Percentiles rank a stretch among this genome's conserved stretches.
Conservation (phyloP, 805 yeast species). For the Cyberlindnera maritima region DNA sequence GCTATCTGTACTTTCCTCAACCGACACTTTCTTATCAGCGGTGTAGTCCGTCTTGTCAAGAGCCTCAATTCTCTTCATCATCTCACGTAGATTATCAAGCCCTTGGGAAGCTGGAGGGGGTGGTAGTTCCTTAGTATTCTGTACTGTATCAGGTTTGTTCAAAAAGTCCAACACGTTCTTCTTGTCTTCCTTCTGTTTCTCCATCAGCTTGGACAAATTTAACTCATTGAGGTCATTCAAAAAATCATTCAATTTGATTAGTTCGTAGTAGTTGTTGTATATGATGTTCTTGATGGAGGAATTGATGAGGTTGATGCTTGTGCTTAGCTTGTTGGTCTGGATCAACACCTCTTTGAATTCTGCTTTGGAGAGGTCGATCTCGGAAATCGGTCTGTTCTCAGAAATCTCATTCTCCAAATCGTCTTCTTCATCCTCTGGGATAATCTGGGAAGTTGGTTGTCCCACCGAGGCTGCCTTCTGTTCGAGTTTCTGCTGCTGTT, state of each 20-base stretch:
- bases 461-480: neutral
- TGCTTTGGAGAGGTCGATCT: slow-evolving; percentile 28
- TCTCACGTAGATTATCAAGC: slow-evolving; percentile 12
- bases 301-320: slow-evolving; percentile 49
- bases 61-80: slow-evolving; percentile 25
- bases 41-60: slow-evolving; percentile 14
- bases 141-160: neutral
- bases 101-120: neutral
- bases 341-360: slow-evolving; percentile 33
- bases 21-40: neutral
- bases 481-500: slow-evolving; percentile 22
- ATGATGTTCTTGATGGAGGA: slow-evolving; percentile 67
- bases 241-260: slow-evolving; percentile 63
- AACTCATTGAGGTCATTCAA: slow-evolving; percentile 36
- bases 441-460: neutral
- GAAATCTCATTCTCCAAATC: slow-evolving; percentile 30
- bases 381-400: slow-evolving; percentile 17
- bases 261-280: slow-evolving; percentile 72
- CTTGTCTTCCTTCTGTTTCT: slow-evolving; percentile 4
- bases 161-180: slow-evolving; percentile 17
- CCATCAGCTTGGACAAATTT: slow-evolving; percentile 12
- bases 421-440: slow-evolving; percentile 20
- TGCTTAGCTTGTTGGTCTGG: slow-evolving; percentile 40
- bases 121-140: neutral
- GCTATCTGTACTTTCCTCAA: neutral